These are phyloP conservation scores for Cladophialophora psammophila DNA, from an alignment of 2,329 filamentous ascomycete species.

Conservation along the genomic window DNA sequence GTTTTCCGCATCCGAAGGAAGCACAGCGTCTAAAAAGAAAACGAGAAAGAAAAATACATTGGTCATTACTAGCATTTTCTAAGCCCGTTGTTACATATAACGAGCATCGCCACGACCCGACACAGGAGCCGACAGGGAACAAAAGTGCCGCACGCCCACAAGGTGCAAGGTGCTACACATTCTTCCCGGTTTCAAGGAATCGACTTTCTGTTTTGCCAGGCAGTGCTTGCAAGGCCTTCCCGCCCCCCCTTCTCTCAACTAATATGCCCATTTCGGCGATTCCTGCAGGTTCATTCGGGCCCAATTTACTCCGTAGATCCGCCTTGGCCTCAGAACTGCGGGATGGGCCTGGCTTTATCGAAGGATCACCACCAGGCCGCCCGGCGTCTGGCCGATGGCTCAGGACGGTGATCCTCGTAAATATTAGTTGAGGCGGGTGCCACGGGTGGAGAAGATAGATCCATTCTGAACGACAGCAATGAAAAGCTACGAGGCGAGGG, in stretches of 20 bases:
- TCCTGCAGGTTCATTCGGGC: not conserved
- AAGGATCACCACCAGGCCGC: not conserved
- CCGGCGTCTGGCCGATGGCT: not conserved
- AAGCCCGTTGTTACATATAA: not conserved
- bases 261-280: too few relatives aligned
- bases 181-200: not conserved
- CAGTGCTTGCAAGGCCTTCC: not conserved
- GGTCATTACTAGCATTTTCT: constrained; percentile 1
- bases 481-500: not conserved
- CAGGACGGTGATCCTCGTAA: not conserved
- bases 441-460: not conserved
- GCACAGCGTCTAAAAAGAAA: too few relatives aligned
- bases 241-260: not conserved
- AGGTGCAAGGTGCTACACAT: not conserved
- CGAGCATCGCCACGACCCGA: not conserved
- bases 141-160: not conserved
- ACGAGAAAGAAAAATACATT: not conserved
- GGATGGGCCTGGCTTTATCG: not conserved
- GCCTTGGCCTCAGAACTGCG: not conserved
- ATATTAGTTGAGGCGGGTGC: too few relatives aligned
- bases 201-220: not conserved
- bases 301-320: not conserved
- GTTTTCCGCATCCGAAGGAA: not conserved
- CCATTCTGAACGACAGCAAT: not conserved
- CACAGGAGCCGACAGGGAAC: not conserved